These are phyloP conservation scores for thale cress (Arabidopsis thaliana) DNA, from an alignment of 345 rosid species.

Conservation along the genomic window TAIR10.1 NC_003075.7:9379001-9379500, in stretches of 20 bases:
- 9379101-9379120: constrained; percentile 23
- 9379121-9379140: constrained; percentile 29
- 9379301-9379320: constrained; percentile 57
- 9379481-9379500: constrained; percentile 88
- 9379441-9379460: constrained; percentile 94
- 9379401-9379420: constrained; percentile 12
- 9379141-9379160: constrained; percentile 34
- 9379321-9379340: constrained; percentile 3
- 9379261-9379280: constrained; percentile 89
- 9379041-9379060: constrained; percentile 81
- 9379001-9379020: constrained; percentile 81
- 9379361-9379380: not conserved
- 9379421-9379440: constrained; percentile 88
- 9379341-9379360: constrained; percentile 11
- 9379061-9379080: constrained; percentile 96
- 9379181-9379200: constrained; percentile 86
- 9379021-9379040: constrained; percentile 68
- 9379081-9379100: constrained; percentile 56
- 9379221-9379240: constrained; percentile 80
- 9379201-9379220: constrained; percentile 84
- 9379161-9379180: constrained; percentile 89
- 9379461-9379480: constrained; percentile 90
- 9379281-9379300: constrained; percentile 74
- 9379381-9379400: constrained; percentile 1
- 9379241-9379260: constrained; percentile 66